Evolutionary conservation across 2,329 filamentous ascomycete genomes (phyloP), one percentile per base, ranked within the genome.

Genomic region (Aureobasidium sp.): DNA sequence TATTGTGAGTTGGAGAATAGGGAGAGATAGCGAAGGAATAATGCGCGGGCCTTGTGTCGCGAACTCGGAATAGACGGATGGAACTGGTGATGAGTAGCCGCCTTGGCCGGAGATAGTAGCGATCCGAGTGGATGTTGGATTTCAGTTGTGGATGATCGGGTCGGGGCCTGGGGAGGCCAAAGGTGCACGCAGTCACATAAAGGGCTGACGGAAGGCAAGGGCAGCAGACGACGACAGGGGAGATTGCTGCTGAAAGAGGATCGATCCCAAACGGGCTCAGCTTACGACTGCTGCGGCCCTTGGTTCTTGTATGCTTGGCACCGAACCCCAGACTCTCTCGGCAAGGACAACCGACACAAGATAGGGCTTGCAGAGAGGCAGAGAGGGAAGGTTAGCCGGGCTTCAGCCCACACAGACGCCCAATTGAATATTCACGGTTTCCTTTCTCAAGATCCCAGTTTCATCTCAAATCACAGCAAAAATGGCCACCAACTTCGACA

Each of bases 401-500:
- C 58, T 47, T 61, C 62, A 47, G 57, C 62, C 36, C 56, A 44
- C 56, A 55, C 56, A 55, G 42, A 34, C 39, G 20, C 41, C 22
- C 53, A 27, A 27, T 45, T 31, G 34, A 48, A 47, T 56, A 62
- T 51, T 45, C 44, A 48, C 41, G 31, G 45, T 62, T 47, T 42
- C 36, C 7, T 47, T 36, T 27, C 22, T 49, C 44, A 48, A 8
- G 25, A 51, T 44, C 44, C 39, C 55, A 45, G 22, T 58, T 27
- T 37, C 55, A 58, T 48, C 51, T 85, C 78, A 78, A 84, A 34
- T 9, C 66, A 85, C 81, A 44, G 76, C 78, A 70, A 75, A 76
- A 73, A 82, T 79, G 77, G 81, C 84, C 71, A 78, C 86, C 73
- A 44, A 67, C 61, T 69, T 67, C 70, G 70, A 73, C 61, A 90